Evolutionary conservation across 768 basidiomycete genomes (phyloP).

Genomic region (Termitomyces bulborhizus): DNA sequence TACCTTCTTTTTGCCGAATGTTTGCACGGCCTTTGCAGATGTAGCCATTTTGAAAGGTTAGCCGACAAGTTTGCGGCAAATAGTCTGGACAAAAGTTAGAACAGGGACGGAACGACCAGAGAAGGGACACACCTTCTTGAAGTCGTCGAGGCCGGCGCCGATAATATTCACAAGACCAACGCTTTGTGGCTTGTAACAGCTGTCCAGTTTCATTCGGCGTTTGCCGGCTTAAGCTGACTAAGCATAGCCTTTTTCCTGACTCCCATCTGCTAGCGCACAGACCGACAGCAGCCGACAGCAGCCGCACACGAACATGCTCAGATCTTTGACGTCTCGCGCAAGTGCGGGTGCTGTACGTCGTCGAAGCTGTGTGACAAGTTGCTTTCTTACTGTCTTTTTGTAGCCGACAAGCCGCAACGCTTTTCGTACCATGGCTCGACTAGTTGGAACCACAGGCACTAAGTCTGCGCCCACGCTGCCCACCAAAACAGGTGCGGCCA

Average conservation of each 20-base stretch:
- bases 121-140: slow-evolving; percentile 32
- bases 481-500: slow-evolving; percentile 7
- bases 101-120: background rate
- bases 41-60: slow-evolving; percentile 55
- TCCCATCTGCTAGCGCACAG: slow-evolving; percentile 5
- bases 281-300: slow-evolving; percentile 2
- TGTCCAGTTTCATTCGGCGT: slow-evolving; percentile 30
- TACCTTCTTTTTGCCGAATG: slow-evolving; percentile 99
- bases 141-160: slow-evolving; percentile 36
- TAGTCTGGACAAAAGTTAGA: slow-evolving; percentile 1
- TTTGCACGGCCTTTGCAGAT: slow-evolving; percentile 89
- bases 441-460: background rate
- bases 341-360: slow-evolving; percentile 4
- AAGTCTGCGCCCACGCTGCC: background rate
- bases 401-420: background rate
- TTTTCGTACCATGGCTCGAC: slow-evolving; percentile 9
- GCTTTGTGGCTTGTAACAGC: slow-evolving; percentile 34
- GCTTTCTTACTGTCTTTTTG: background rate
- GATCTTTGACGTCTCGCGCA: background rate
- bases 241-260: slow-evolving; percentile 17
- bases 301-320: slow-evolving; percentile 1
- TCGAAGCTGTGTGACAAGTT: background rate
- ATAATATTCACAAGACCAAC: slow-evolving; percentile 22
- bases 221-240: slow-evolving; percentile 29
- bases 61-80: slow-evolving; percentile 19